These are phyloP conservation scores for Teratosphaeria viscida DNA, from an alignment of 2,329 filamentous ascomycete species.

Conservation along the genomic window DNA sequence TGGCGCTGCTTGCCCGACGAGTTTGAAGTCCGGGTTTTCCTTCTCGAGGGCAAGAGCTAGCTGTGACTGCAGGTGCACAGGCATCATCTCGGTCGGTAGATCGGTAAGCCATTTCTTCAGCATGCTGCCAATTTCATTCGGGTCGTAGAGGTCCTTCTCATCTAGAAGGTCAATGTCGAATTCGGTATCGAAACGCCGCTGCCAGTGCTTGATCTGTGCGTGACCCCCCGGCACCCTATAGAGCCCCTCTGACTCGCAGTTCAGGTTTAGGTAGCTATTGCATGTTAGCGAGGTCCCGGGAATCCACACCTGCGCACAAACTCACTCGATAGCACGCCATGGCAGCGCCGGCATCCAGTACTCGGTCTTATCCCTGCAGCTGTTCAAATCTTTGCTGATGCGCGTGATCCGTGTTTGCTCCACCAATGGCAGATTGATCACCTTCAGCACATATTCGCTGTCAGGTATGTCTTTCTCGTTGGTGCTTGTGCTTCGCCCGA, in stretches of 20 bases:
- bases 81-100: slow-evolving; percentile 87
- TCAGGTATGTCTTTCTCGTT: slow-evolving; percentile 55
- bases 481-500: slow-evolving; percentile 49
- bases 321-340: slow-evolving; percentile 83
- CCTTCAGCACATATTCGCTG: slow-evolving; percentile 72
- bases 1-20: slow-evolving; percentile 48
- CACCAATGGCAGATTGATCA: slow-evolving; percentile 76
- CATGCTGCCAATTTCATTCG: slow-evolving; percentile 92
- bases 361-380: slow-evolving; percentile 88
- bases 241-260: slow-evolving; percentile 85
- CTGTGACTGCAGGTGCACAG: slow-evolving; percentile 69
- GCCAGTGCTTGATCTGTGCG: slow-evolving; percentile 86
- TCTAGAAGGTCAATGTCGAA: slow-evolving; percentile 84
- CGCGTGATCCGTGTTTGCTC: slow-evolving; percentile 85
- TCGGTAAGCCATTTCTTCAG: slow-evolving; percentile 94
- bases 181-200: slow-evolving; percentile 72
- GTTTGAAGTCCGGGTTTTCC: slow-evolving; percentile 67
- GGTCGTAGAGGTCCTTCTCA: slow-evolving; percentile 80
- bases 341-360: slow-evolving; percentile 98
- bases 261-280: slow-evolving; percentile 74
- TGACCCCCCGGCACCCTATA: slow-evolving; percentile 88
- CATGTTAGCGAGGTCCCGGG: slow-evolving; percentile 5
- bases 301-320: slow-evolving; percentile 5
- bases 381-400: slow-evolving; percentile 79
- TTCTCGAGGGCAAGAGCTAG: slow-evolving; percentile 71